Evolutionary conservation across 192 early-diverging fungal species (phyloP).

Genomic region (Dimargaris cristalligena): DNA sequence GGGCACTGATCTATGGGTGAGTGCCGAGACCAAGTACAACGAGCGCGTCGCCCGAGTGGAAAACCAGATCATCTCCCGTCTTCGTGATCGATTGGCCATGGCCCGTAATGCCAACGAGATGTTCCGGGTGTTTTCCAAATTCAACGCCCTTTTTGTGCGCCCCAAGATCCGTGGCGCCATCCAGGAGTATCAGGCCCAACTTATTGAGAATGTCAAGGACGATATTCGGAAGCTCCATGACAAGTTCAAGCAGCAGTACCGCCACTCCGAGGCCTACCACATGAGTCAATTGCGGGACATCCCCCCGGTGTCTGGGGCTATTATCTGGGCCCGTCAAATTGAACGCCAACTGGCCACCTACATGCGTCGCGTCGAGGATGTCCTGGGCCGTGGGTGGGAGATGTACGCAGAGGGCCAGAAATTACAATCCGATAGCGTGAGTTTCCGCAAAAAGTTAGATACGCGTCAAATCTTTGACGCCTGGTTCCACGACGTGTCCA

Average conservation of each 20-base stretch:
- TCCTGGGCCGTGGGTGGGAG: conserved; percentile 95
- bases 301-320: conserved; percentile 80
- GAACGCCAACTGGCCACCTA: conserved; percentile 89
- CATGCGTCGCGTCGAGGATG: conserved; percentile 96
- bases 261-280: conserved; percentile 66
- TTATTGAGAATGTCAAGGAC: conserved; percentile 97
- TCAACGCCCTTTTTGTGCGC: conserved; percentile 97
- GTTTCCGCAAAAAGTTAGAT: conserved; percentile 89
- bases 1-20: conserved; percentile 85
- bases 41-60: conserved; percentile 89
- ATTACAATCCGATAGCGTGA: conserved; percentile 66
- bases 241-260: conserved; percentile 87
- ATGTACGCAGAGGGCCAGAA: conserved; percentile 92
- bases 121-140: conserved; percentile 99
- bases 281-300: conserved; percentile 89
- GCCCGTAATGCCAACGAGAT: conserved; percentile 96
- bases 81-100: conserved; percentile 86
- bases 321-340: conserved; percentile 95
- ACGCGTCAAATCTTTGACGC: conserved; percentile 77
- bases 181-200: conserved; percentile 96
- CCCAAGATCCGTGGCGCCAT: conserved; percentile 99
- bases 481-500: conserved; percentile 75
- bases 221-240: conserved; percentile 90
- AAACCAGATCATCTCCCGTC: conserved; percentile 87
- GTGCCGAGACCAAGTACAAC: conserved; percentile 81